Percentiles rank a stretch among this genome's conserved stretches.
Evolutionary conservation across 2,329 filamentous ascomycete species (phyloP).

Genomic region (Mycosphaerella sp.): DNA sequence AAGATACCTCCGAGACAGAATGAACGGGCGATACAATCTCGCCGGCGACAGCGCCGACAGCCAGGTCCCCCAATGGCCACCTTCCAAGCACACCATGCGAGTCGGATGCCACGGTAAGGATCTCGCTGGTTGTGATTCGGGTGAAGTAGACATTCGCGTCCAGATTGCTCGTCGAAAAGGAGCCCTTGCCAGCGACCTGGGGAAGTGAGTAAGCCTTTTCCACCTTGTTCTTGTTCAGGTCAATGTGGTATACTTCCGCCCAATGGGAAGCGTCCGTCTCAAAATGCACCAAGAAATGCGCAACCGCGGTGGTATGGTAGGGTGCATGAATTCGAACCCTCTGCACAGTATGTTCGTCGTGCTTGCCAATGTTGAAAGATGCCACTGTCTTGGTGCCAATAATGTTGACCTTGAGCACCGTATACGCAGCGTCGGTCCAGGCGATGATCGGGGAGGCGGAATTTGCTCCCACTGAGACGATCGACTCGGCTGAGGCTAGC

Average conservation of each 20-base stretch:
- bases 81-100: conserved; percentile 70
- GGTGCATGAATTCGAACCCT: conserved; percentile 64
- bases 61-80: conserved; percentile 55
- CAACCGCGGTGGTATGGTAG: conserved; percentile 60
- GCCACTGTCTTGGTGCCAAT: conserved; percentile 47
- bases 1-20: conserved; percentile 74
- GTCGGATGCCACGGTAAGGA: conserved; percentile 65
- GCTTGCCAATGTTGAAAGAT: conserved; percentile 40
- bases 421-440: conserved; percentile 60
- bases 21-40: conserved; percentile 47
- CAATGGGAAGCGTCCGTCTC: conserved; percentile 64
- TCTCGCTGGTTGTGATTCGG: conserved; percentile 67
- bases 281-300: conserved; percentile 82
- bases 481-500: conserved; percentile 55
- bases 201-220: conserved; percentile 77
- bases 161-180: conserved; percentile 70
- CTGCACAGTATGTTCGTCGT: conserved; percentile 37
- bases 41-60: conserved; percentile 18
- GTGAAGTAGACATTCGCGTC: conserved; percentile 86
- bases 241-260: conserved; percentile 79
- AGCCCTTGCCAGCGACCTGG: conserved; percentile 60
- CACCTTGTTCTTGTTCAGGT: conserved; percentile 61
- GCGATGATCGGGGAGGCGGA: conserved; percentile 67
- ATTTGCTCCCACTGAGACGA: conserved; percentile 70
- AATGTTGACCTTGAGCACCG: conserved; percentile 64